Conservation (phyloP, 768 basidiomycete genomes). For the Multifurca ochricompacta region DNA sequence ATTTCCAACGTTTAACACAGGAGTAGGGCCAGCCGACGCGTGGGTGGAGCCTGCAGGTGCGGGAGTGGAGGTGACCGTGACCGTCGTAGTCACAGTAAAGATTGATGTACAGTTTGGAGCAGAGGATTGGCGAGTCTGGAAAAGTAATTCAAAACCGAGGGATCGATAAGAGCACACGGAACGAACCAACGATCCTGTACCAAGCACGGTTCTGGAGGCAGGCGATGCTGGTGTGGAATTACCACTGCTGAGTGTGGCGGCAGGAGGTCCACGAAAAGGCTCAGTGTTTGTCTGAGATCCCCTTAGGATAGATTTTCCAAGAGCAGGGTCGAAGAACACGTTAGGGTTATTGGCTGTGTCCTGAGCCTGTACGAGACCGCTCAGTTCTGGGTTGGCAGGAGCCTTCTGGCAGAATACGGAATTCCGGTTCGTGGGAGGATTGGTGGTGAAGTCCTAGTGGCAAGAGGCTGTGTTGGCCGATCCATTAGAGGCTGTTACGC, state of each 20-base stretch:
- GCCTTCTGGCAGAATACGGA: conserved; percentile 40
- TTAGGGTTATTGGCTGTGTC: conserved; percentile 29
- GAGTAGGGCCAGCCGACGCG: not conserved
- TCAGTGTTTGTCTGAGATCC: conserved; percentile 37
- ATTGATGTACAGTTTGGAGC: not conserved
- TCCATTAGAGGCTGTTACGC: not conserved
- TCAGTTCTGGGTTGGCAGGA: conserved; percentile 30
- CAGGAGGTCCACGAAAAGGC: conserved; percentile 23
- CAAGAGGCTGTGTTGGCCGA: not conserved
- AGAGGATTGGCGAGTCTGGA: not conserved
- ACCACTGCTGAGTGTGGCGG: not conserved
- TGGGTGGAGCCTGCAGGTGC: not conserved
- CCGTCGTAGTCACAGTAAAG: too few species aligned
- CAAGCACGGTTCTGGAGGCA: not conserved
- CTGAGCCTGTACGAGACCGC: conserved; percentile 33
- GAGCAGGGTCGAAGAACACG: conserved; percentile 29
- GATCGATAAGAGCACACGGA: not conserved
- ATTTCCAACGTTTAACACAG: conserved; percentile 24
- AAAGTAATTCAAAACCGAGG: not conserved
- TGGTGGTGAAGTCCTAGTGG: conserved; percentile 42
- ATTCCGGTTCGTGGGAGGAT: conserved; percentile 43
- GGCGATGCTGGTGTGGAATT: too few species aligned
- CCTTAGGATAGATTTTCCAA: conserved; percentile 33
- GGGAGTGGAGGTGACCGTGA: not conserved
- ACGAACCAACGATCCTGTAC: not conserved